Evolutionary conservation across 176 grass and related monocot species (phyloP), one percentile per base, ranked within the genome.

Genomic region (Saccharum officinarum): DNA sequence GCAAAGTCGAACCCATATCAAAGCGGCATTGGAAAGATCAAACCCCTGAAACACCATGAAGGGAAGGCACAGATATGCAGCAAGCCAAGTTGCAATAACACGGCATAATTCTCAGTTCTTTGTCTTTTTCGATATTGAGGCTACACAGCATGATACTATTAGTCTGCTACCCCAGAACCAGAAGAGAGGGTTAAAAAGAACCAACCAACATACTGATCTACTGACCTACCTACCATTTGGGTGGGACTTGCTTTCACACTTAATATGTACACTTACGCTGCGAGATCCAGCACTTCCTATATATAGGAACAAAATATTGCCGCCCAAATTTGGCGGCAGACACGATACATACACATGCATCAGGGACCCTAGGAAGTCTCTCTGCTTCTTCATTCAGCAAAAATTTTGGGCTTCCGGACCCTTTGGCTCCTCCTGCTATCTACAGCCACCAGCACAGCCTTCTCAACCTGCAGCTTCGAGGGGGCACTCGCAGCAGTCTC

Each of bases 381-480:
- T 74, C 52, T 31, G 46, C 61, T 74, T 75, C 68, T 67, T 90
- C 76, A 81, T 6, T 37, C 65, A 54, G 69, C 79, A 87, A 63
- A 76, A 70, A 85, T 50, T 77, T 91, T 91, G 0, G 70, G 85
- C 62, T 91, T 87, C 10, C 52, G 85, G 33, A 65, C 76, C 80
- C 85, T 87, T 69, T 87, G 85, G 22, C 89, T 91, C 62, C 89
- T 87, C 84, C 89, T 79, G 80, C 80, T 71, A 79, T 91, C 84
- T 52, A 76, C 80, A 34, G 55, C 75, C 30, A 91, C 85, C 89
- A 80, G 40, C 20, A 84, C 64, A 52, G 85, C 81, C 76, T 84
- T 87, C 39, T 84, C 85, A 70, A 69, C 49, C 76, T 26, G 84
- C 42, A 76, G 34, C 72, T 81, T 84, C n/a, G 52, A 34, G 13